These are phyloP conservation scores for Tulasnella sp. DNA, from an alignment of 768 basidiomycete species.

Conservation along the genomic window DNA sequence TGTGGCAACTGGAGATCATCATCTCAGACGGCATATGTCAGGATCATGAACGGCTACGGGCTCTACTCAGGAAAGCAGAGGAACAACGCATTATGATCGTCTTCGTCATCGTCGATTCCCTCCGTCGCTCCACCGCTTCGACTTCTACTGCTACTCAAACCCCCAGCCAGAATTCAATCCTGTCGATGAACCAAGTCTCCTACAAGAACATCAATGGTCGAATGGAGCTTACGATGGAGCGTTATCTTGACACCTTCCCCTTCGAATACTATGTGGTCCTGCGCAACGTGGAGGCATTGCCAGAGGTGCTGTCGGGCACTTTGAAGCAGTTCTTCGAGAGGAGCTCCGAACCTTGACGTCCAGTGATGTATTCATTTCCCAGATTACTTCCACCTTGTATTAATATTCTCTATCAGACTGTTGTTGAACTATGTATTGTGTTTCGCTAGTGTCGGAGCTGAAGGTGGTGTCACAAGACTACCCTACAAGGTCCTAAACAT, in stretches of 20 bases:
- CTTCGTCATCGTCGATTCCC: slow-evolving; percentile 91
- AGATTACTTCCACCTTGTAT: not conserved
- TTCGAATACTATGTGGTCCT: slow-evolving; percentile 98
- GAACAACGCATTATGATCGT: slow-evolving; percentile 93
- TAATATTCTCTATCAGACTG: not conserved
- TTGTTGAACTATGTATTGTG: too few species aligned
- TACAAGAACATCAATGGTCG: slow-evolving; percentile 76
- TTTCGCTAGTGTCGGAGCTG: too few species aligned
- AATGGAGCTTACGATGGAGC: slow-evolving; percentile 82
- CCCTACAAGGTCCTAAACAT: too few species aligned
- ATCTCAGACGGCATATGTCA: slow-evolving; percentile 99
- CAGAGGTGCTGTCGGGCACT: slow-evolving; percentile 82
- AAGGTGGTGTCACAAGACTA: too few species aligned
- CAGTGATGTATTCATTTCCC: slow-evolving; percentile 20
- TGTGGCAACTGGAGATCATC: slow-evolving; percentile 98
- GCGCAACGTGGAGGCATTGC: slow-evolving; percentile 82
- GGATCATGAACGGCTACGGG: slow-evolving; percentile 81
- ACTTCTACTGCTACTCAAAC: slow-evolving; percentile 28
- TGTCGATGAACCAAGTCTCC: slow-evolving; percentile 88
- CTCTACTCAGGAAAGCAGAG: slow-evolving; percentile 74
- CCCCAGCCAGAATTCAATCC: slow-evolving; percentile 65
- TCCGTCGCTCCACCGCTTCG: slow-evolving; percentile 48
- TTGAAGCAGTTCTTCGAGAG: slow-evolving; percentile 90
- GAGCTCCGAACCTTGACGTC: slow-evolving; percentile 58
- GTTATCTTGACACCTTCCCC: slow-evolving; percentile 94